Evolutionary conservation across 495 filamentous ascomycete genomes (phyloP).

Genomic region (Halenospora varia): DNA sequence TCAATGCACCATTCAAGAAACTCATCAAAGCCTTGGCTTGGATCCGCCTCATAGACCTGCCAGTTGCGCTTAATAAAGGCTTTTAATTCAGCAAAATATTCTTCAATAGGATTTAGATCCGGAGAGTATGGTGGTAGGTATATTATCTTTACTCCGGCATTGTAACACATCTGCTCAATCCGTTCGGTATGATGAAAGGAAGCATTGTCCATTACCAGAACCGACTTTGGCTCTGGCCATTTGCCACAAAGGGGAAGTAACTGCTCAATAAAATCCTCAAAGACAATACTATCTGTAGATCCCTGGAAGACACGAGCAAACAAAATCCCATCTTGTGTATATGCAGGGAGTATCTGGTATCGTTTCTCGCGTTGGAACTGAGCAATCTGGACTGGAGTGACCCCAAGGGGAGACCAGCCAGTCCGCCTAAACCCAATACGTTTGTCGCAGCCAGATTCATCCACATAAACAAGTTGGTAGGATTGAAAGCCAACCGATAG

Average conservation of each 20-base stretch:
- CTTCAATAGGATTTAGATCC: constrained; percentile 34
- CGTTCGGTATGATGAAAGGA: constrained; percentile 34
- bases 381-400: constrained; percentile 21
- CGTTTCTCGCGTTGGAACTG: constrained; percentile 22
- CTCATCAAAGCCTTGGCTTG: constrained; percentile 12
- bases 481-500: constrained; percentile 28
- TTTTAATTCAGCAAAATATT: constrained; percentile 18
- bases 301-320: constrained; percentile 33
- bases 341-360: constrained; percentile 35
- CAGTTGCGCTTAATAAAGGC: constrained; percentile 19
- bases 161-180: constrained; percentile 29
- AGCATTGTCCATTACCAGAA: constrained; percentile 43
- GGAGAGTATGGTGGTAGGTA: constrained; percentile 34
- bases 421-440: constrained; percentile 23
- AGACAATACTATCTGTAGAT: constrained; percentile 35
- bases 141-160: constrained; percentile 35
- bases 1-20: constrained; percentile 29
- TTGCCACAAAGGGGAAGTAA: constrained; percentile 32
- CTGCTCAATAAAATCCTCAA: constrained; percentile 38
- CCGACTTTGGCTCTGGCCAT: constrained; percentile 35
- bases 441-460: constrained; percentile 32
- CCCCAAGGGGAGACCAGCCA: constrained; percentile 28
- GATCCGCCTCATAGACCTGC: background rate
- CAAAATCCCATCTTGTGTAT: constrained; percentile 35
- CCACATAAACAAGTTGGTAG: constrained; percentile 32